A percentile compares a stretch with the other conserved stretches of the same genome.
These are phyloP conservation scores for Daedaleopsis sinensis DNA, from an alignment of 768 basidiomycete genomes.

Conservation along the genomic window DNA sequence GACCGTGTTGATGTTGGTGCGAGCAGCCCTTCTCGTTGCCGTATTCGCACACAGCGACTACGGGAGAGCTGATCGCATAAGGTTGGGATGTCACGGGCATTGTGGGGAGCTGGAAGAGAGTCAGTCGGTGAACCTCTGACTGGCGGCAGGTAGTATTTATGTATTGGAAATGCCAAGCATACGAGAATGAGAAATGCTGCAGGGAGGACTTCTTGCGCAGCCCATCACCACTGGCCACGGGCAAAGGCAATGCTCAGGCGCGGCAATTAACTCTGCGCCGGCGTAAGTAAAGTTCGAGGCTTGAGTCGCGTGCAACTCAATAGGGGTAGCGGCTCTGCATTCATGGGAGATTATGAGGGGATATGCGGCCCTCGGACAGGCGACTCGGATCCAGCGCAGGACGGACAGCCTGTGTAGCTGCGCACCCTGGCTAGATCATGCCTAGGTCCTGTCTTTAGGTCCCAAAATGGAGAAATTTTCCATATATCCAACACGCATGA, in stretches of 20 bases:
- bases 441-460: too few species aligned
- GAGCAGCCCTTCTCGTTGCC: constrained; percentile 10
- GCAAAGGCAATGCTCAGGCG: not conserved
- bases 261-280: not conserved
- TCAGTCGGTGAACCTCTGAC: not conserved
- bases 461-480: too few species aligned
- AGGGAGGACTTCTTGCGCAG: too few species aligned
- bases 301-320: not conserved
- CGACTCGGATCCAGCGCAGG: too few species aligned
- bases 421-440: too few species aligned
- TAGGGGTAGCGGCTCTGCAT: too few species aligned
- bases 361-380: too few species aligned
- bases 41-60: not conserved
- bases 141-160: not conserved
- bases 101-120: too few species aligned
- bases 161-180: not conserved
- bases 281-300: not conserved
- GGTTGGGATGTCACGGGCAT: constrained; percentile 18
- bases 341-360: too few species aligned
- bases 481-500: too few species aligned
- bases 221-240: not conserved
- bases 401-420: too few species aligned
- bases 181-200: not conserved
- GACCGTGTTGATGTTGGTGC: not conserved
- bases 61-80: constrained; percentile 2